Evolutionary conservation across 495 filamentous ascomycete species (phyloP).

Genomic region (Hypoxylon fuscum): DNA sequence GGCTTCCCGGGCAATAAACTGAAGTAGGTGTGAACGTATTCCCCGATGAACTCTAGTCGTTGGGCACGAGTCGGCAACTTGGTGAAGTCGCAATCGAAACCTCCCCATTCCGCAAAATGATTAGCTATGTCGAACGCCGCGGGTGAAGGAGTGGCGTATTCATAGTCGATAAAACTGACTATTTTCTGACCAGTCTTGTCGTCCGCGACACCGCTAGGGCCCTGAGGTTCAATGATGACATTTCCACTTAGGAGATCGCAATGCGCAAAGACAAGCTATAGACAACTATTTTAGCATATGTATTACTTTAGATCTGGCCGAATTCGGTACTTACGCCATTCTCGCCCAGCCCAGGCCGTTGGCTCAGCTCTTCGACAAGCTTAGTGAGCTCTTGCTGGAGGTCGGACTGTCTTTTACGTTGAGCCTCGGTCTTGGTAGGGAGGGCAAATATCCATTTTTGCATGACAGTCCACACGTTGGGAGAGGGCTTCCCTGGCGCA

Average conservation of each 20-base stretch:
- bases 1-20: conserved; percentile 50
- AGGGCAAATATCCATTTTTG: conserved; percentile 95
- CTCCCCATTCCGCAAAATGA: conserved; percentile 98
- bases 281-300: conserved; percentile 33
- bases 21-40: conserved; percentile 77
- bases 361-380: conserved; percentile 73
- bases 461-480: conserved; percentile 92
- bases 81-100: conserved; percentile 91
- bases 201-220: conserved; percentile 33
- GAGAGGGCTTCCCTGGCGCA: conserved; percentile 68
- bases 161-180: conserved; percentile 97
- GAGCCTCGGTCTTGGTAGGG: conserved; percentile 71
- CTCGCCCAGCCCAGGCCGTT: conserved; percentile 75
- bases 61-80: conserved; percentile 81
- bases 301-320: not conserved
- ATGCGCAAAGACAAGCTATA: conserved; percentile 88
- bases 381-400: conserved; percentile 80
- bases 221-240: conserved; percentile 72
- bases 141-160: conserved; percentile 92
- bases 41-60: conserved; percentile 80
- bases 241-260: conserved; percentile 96
- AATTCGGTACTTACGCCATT: conserved; percentile 67
- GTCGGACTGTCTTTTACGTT: conserved; percentile 68
- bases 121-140: conserved; percentile 99
- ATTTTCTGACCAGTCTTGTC: conserved; percentile 43